Base-by-base conservation (phyloP, 768 basidiomycete genomes). In the Boletus vermiculosoides region DNA sequence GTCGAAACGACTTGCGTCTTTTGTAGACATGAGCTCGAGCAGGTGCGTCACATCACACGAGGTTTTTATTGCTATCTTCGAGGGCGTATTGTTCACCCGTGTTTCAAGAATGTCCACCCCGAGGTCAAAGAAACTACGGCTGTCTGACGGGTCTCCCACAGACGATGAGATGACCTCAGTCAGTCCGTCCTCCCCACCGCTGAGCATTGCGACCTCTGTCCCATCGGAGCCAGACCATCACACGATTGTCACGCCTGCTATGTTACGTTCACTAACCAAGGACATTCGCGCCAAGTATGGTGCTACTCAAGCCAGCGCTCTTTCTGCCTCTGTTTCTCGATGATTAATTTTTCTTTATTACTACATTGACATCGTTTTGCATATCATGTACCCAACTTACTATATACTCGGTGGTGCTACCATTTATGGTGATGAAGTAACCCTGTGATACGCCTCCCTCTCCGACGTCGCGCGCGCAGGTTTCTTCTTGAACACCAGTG, bases 241-340 rank as follows among this genome's bases (percentile, higher is more conserved):
- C 16, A 73, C 78, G 18, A 58, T 73, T 20, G 79, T 87, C 36
- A 88, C 86, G 3, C 73, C 83, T 25, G 82, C 83, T 16, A 88
- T 88, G 87, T 67, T 89, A 48, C 82, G 84, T 36, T 66, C 69
- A 5, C 30, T 72, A 50, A 67, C 71, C 44, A 69, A 58, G 36
- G 65, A 73, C 41, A 59, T 72, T 42, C 68, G 71, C 33, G 51
- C 65, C 52, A 72, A 67, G 62, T 72, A 72, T 65, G 65, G 72
- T 18, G 28, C 36, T 54, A n/a, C 55, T 42, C 31, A 28, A 46
- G 4, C 47, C 23, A 39, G 52, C 44, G 0, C 25, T 31, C 49
- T 45, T 53, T 57, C 60, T 41, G 33, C 20, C 37, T 57, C 56
- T 45, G 11, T 41, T 50, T 52, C 60, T 45, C 61, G 49, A 50